phyloP scores from a whole-genome alignment of 352 stramenopile genomes.

The Phytophthora pini region DNA sequence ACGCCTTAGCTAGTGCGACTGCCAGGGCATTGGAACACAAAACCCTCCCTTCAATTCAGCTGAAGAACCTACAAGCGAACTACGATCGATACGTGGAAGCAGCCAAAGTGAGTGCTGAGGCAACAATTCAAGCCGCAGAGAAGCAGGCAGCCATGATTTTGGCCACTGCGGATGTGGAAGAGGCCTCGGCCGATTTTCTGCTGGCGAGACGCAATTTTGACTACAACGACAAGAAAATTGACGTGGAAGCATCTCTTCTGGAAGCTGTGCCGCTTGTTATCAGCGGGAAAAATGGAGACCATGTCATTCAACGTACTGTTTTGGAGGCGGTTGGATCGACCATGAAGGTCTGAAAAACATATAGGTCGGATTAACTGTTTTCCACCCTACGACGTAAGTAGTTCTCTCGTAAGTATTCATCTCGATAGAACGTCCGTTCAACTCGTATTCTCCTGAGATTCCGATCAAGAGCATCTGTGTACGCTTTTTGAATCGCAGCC shows the following conservation, averaged over 20 bases:
- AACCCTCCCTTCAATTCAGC: conserved; percentile 34
- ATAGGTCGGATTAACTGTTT: no score
- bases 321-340: conserved; percentile 26
- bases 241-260: conserved; percentile 57
- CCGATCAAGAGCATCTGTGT: not conserved
- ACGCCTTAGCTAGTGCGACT: conserved; percentile 28
- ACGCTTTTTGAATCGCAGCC: conserved; percentile 5
- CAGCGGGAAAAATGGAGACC: conserved; percentile 78
- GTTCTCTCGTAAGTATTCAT: not conserved
- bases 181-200: conserved; percentile 50
- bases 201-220: conserved; percentile 74
- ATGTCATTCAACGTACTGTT: conserved; percentile 69
- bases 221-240: conserved; percentile 68
- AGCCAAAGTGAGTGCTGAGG: conserved; percentile 59
- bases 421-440: no score
- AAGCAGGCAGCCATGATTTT: conserved; percentile 53
- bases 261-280: conserved; percentile 67
- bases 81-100: conserved; percentile 68
- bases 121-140: conserved; percentile 64
- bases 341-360: no score
- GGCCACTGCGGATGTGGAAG: conserved; percentile 58
- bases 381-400: no score
- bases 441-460: no score
- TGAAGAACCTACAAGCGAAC: conserved; percentile 52
- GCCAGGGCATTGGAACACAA: not conserved